Evolutionary conservation across 495 filamentous ascomycete genomes (phyloP), one percentile per base, ranked within the genome.

Genomic region (Penicillium fimorum): DNA sequence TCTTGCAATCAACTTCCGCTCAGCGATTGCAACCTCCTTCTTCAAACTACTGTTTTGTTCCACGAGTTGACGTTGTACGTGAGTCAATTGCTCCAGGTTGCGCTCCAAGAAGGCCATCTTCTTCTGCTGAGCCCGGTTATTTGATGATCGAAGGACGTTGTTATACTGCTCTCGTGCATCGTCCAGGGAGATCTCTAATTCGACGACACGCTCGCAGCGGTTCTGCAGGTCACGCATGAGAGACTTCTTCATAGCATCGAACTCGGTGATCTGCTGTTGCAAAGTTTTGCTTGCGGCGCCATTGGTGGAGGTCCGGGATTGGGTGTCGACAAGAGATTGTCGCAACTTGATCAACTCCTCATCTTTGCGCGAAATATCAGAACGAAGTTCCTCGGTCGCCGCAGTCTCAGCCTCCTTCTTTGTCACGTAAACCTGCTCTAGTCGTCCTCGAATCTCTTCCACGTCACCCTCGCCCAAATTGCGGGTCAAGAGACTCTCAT

Each of bases 101-200:
- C 94, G 88, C 75, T 98, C 95, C 42, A 98, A 76, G 84, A 98
- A 98, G 7, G 92, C 94, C 90, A 98, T 97, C 82, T 97, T 98
- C 86, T 98, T 98, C 73, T 97, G 94, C 75, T 98, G 94, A 22
- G 92, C 91, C 37, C 92, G 88, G 79, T 95, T 97, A 79, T 97
- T 97, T 52, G 90, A 96, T 18, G 89, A 89, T 30, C 93, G 87
- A 37, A 98, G 83, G 45, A 98, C 93, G 61, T 96, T 96, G 77
- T 97, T 97, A 74, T 98, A 98, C 73, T 97, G 94, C 76, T 98
- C 95, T 46, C 94, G 85, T 5, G 94, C 96, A 76, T 96, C 91
- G 65, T 98, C 94, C 30, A 98, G 79, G 24, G 89, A 94, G 62
- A 98, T 97, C 67, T 98, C 94, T 29, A 98, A 84, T 74, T 98